Conservation (phyloP, 257 asterid species). For the Thymus quinquecostatus region DNA sequence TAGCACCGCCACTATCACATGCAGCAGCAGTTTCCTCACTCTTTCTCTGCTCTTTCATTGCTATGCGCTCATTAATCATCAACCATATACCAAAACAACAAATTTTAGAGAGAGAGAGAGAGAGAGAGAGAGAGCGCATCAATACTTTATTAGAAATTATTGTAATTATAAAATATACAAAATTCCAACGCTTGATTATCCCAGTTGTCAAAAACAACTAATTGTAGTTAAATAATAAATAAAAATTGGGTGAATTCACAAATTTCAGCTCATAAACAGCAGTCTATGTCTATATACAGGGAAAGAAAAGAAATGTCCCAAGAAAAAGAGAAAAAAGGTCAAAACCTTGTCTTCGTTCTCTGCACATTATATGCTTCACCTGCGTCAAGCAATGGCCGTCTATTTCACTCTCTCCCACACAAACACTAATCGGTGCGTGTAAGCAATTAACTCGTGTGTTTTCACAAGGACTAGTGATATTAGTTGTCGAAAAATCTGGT, state of each 20-base stretch:
- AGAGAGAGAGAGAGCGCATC: neutral
- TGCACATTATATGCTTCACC: too few relatives aligned
- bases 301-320: neutral
- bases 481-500: conserved; percentile 55
- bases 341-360: conserved; percentile 14
- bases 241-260: neutral
- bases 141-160: neutral
- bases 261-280: neutral
- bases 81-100: neutral
- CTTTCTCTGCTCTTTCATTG: neutral
- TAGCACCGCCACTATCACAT: conserved; percentile 29
- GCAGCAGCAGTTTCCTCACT: conserved; percentile 27
- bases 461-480: neutral
- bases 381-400: too few relatives aligned
- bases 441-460: neutral
- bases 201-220: too few relatives aligned
- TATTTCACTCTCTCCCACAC: neutral
- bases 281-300: neutral
- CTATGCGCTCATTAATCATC: conserved; percentile 2
- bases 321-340: neutral
- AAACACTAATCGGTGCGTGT: too few relatives aligned
- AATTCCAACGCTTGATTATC: neutral
- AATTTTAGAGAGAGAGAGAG: neutral
- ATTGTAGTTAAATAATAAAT: too few relatives aligned
- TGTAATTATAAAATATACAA: neutral